phyloP scores from a whole-genome alignment of 805 yeast species.

The Candida ovalis region DNA sequence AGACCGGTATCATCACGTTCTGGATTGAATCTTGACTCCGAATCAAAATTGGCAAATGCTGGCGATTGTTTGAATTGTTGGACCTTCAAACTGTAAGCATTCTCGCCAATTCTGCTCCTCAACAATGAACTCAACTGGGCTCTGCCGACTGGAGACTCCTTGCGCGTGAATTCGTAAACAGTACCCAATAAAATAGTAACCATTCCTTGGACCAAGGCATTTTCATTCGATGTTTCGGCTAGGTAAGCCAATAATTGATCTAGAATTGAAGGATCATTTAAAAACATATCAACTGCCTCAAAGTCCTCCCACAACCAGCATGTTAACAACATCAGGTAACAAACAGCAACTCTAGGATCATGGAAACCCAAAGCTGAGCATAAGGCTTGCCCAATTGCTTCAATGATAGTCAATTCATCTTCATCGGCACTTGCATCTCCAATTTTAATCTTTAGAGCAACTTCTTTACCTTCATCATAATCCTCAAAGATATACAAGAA shows the following conservation, averaged over 20 bases:
- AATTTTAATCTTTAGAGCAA: slow-evolving; percentile 45
- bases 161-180: slow-evolving; percentile 69
- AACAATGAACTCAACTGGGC: slow-evolving; percentile 57
- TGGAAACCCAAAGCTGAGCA: slow-evolving; percentile 54
- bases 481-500: slow-evolving; percentile 61
- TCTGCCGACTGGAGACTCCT: slow-evolving; percentile 60
- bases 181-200: slow-evolving; percentile 69
- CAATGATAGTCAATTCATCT: slow-evolving; percentile 65
- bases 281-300: slow-evolving; percentile 69
- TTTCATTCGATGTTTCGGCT: slow-evolving; percentile 38
- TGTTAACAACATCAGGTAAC: slow-evolving; percentile 70
- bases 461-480: slow-evolving; percentile 42
- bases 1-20: slow-evolving; percentile 77
- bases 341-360: slow-evolving; percentile 75
- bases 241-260: slow-evolving; percentile 67
- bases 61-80: slow-evolving; percentile 65
- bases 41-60: slow-evolving; percentile 53
- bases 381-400: slow-evolving; percentile 72
- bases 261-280: slow-evolving; percentile 61
- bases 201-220: slow-evolving; percentile 60
- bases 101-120: slow-evolving; percentile 72
- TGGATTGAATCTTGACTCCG: slow-evolving; percentile 44
- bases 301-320: slow-evolving; percentile 78
- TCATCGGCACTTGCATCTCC: slow-evolving; percentile 65
- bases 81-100: slow-evolving; percentile 69